A percentile compares a stretch with the other conserved stretches of the same genome.
Evolutionary conservation across 2,329 filamentous ascomycete genomes (phyloP).

Genomic region (Trichoderma semiorbis): DNA sequence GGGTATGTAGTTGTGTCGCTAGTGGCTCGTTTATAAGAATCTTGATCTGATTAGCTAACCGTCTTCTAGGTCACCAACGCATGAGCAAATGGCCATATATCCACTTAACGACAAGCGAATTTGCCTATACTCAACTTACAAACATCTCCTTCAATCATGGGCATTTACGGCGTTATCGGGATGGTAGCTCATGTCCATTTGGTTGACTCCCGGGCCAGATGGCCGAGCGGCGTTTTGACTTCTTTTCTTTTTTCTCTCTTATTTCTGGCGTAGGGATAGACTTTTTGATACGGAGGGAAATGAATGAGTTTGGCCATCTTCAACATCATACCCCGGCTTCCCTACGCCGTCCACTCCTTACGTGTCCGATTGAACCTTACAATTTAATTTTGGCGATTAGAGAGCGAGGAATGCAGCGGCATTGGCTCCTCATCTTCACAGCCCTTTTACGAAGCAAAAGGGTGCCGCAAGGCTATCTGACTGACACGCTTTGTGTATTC

Average conservation of each 20-base stretch:
- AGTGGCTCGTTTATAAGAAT: neutral
- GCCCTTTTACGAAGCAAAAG: neutral
- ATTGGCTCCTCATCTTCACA: slow-evolving; percentile 13
- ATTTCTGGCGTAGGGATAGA: slow-evolving; percentile 37
- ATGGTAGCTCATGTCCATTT: slow-evolving; percentile 38
- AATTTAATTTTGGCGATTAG: slow-evolving; percentile 29
- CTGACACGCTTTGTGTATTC: neutral
- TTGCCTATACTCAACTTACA: slow-evolving; percentile 19
- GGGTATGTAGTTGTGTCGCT: slow-evolving; percentile 57
- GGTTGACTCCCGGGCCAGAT: slow-evolving; percentile 31
- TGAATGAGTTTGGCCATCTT: slow-evolving; percentile 20
- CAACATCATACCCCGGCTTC: slow-evolving; percentile 20
- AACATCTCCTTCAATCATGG: slow-evolving; percentile 25
- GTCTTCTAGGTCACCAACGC: slow-evolving; percentile 55
- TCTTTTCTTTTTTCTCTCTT: slow-evolving; percentile 28
- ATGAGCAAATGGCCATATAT: slow-evolving; percentile 40
- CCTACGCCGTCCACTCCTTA: slow-evolving; percentile 43
- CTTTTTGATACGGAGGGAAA: slow-evolving; percentile 22
- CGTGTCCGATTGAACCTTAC: slow-evolving; percentile 27
- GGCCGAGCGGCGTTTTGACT: slow-evolving; percentile 37
- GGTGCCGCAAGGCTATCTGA: slow-evolving; percentile 1
- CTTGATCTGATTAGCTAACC: slow-evolving; percentile 20
- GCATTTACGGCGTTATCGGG: slow-evolving; percentile 44
- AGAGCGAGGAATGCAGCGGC: slow-evolving; percentile 20
- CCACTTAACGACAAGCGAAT: slow-evolving; percentile 20